These are phyloP conservation scores for Zygosaccharomyces pseudorouxii DNA, from an alignment of 805 yeast species.

Conservation along the genomic window DNA sequence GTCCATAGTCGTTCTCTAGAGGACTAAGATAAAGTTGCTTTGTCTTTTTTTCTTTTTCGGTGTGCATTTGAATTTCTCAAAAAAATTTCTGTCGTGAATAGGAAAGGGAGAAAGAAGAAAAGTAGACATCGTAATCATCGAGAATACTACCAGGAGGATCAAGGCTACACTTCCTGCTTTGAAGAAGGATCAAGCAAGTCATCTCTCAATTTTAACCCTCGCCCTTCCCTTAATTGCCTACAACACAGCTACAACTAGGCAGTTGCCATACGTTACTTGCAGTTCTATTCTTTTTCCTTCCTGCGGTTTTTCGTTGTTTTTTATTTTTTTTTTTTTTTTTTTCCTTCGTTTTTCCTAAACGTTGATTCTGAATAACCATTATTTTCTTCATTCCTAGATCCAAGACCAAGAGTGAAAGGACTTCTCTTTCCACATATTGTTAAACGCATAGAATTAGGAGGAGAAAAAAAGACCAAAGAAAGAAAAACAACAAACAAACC, in stretches of 20 bases:
- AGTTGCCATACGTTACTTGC: not conserved
- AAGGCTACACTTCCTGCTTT: too few relatives aligned
- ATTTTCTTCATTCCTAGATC: not conserved
- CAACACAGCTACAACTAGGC: not conserved
- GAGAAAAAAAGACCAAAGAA: not conserved
- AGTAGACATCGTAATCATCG: too few relatives aligned
- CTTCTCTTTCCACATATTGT: not conserved
- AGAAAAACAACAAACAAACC: not conserved
- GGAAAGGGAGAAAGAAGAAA: too few relatives aligned
- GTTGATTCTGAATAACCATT: not conserved
- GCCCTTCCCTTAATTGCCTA: not conserved
- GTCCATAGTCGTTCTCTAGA: too few relatives aligned
- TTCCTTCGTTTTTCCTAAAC: not conserved
- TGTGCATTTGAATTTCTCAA: too few relatives aligned
- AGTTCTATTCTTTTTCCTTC: not conserved
- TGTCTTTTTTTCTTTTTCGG: too few relatives aligned
- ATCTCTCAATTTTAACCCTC: not conserved
- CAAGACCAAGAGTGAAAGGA: not conserved
- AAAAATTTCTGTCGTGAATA: too few relatives aligned
- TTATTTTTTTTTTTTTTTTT: slow-evolving; percentile 6
- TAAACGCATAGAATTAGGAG: not conserved
- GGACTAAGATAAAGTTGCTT: too few relatives aligned
- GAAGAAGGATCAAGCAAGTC: not conserved
- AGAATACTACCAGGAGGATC: too few relatives aligned
- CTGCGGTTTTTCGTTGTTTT: not conserved